phyloP scores from a whole-genome alignment of 2,329 filamentous ascomycete genomes.

The Fusarium austroafricanum region DNA sequence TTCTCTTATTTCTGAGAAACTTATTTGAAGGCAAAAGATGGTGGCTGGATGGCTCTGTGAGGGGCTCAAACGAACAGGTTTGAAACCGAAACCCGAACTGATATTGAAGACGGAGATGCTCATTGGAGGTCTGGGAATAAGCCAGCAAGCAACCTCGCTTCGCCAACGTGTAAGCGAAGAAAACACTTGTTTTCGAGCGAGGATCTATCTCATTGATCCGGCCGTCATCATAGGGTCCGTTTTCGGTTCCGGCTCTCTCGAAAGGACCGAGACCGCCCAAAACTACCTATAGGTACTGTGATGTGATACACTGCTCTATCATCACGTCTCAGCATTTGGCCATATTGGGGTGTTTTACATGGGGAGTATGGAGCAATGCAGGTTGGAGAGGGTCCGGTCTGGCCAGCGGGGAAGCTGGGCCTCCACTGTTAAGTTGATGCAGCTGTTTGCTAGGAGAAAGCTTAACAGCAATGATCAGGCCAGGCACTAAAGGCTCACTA shows the following conservation, averaged over 20 bases:
- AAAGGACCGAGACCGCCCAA: background rate
- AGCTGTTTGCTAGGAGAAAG: conserved; percentile 2
- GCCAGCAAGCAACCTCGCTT: conserved; percentile 9
- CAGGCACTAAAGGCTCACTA: conserved; percentile 16
- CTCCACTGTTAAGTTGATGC: conserved; percentile 38
- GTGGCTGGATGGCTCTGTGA: conserved; percentile 13
- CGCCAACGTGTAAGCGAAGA: conserved; percentile 1
- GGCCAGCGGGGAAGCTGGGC: conserved; percentile 37
- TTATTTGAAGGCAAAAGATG: background rate
- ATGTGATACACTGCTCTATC: conserved; percentile 16
- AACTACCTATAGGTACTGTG: background rate
- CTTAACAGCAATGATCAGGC: conserved; percentile 29
- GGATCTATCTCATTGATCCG: background rate
- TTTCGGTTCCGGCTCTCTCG: background rate
- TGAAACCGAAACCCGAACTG: conserved; percentile 23
- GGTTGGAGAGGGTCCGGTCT: conserved; percentile 27
- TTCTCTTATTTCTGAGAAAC: background rate
- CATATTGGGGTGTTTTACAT: conserved; percentile 25
- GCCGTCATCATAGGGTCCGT: background rate
- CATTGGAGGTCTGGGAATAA: conserved; percentile 16
- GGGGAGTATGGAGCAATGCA: conserved; percentile 27
- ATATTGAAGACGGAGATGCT: conserved; percentile 4
- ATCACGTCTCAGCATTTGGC: conserved; percentile 10
- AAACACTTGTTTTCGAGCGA: background rate
- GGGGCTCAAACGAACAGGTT: conserved; percentile 10